These are phyloP conservation scores for Guadua angustifolia DNA, from an alignment of 176 grass and related monocot genomes.

Conservation along the genomic window DNA sequence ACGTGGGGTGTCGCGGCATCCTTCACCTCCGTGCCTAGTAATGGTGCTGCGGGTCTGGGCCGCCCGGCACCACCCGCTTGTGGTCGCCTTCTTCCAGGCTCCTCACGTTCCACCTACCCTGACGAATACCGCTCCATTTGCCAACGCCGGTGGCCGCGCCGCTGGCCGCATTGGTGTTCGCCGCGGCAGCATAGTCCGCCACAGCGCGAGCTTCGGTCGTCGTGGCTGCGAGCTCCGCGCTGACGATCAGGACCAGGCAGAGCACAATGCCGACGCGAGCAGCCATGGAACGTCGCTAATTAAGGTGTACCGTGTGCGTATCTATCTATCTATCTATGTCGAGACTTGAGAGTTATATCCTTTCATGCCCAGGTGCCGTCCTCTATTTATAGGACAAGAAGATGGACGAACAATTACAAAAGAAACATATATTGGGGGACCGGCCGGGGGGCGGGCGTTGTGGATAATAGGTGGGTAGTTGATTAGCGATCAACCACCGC, in stretches of 20 bases:
- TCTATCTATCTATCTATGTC: not conserved
- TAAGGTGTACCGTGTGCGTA: not conserved
- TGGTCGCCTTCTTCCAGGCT: slow-evolving; percentile 23
- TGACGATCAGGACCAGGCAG: slow-evolving; percentile 33
- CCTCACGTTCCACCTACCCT: slow-evolving; percentile 48
- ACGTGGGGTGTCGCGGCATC: not conserved
- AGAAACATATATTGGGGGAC: not conserved
- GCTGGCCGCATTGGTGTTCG: not conserved
- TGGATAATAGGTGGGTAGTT: slow-evolving; percentile 42
- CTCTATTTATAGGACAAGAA: not conserved
- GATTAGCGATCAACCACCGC: slow-evolving; percentile 4
- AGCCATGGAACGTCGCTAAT: slow-evolving; percentile 23
- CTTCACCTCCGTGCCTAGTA: slow-evolving; percentile 1
- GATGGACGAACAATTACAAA: too few relatives aligned
- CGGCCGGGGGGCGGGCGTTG: not conserved
- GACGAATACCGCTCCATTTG: slow-evolving; percentile 4
- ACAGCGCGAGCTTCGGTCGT: slow-evolving; percentile 15
- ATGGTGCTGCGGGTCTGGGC: slow-evolving; percentile 80
- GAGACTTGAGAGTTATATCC: not conserved
- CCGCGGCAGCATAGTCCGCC: not conserved
- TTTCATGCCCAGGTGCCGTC: slow-evolving; percentile 32
- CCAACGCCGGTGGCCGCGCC: not conserved
- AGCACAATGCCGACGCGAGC: slow-evolving; percentile 41
- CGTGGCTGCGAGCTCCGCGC: slow-evolving; percentile 36
- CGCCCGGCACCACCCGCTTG: slow-evolving; percentile 71